Evolutionary conservation across 257 asterid genomes (phyloP).

Genomic region (Solanum gracilifrons): DNA sequence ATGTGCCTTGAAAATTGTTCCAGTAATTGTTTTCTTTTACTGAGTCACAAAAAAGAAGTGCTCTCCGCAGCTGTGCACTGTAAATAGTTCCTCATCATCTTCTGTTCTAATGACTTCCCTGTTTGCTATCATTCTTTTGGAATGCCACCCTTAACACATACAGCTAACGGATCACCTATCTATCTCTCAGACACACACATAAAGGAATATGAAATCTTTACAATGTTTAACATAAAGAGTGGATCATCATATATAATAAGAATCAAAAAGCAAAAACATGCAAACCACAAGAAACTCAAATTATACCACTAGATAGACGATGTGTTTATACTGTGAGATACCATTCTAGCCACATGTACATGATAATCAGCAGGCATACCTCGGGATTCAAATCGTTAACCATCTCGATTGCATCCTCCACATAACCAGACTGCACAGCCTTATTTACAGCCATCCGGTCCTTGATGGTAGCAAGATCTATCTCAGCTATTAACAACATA

Average conservation of each 20-base stretch:
- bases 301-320: neutral
- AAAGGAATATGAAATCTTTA: neutral
- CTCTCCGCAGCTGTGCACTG: neutral
- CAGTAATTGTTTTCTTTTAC: neutral
- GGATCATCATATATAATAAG: neutral
- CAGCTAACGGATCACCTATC: neutral
- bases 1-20: neutral
- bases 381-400: conserved; percentile 84
- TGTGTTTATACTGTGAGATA: neutral
- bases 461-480: conserved; percentile 68
- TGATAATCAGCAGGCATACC: conserved; percentile 23
- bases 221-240: neutral
- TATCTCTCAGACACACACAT: neutral
- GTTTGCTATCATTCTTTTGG: neutral
- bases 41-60: neutral
- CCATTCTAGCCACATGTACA: neutral
- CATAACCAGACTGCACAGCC: conserved; percentile 77
- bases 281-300: neutral
- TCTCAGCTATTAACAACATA: conserved; percentile 53
- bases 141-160: neutral
- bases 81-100: neutral
- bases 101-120: neutral
- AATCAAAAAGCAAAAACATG: neutral
- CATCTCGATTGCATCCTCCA: conserved; percentile 82
- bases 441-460: conserved; percentile 85